phyloP scores from a whole-genome alignment of 768 basidiomycete species.

The Agaricus sinodeliciosus region DNA sequence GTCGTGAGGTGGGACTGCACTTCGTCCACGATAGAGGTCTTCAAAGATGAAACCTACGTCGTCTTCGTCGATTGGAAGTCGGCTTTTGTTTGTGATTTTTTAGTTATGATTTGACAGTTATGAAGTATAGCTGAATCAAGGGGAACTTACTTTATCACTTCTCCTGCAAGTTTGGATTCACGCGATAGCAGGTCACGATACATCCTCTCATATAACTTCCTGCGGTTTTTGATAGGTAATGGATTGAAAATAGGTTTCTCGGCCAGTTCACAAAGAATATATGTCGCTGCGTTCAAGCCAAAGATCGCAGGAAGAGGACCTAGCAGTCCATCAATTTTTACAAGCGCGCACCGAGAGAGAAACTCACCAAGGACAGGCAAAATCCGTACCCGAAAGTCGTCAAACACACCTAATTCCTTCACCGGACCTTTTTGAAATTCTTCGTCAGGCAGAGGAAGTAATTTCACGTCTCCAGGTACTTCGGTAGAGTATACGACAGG shows the following conservation, averaged over 20 bases:
- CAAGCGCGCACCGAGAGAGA: background rate
- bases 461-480: conserved; percentile 79
- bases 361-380: conserved; percentile 78
- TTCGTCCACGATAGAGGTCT: conserved; percentile 76
- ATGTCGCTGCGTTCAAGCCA: conserved; percentile 85
- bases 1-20: conserved; percentile 69
- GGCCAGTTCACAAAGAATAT: conserved; percentile 80
- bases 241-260: conserved; percentile 80
- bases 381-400: conserved; percentile 91
- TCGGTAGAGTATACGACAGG: conserved; percentile 96
- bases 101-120: background rate
- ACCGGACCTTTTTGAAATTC: conserved; percentile 88
- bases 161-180: conserved; percentile 62
- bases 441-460: conserved; percentile 86
- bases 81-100: conserved; percentile 31
- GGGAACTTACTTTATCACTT: conserved; percentile 49
- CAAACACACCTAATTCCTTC: conserved; percentile 83
- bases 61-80: conserved; percentile 73
- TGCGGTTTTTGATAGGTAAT: conserved; percentile 78
- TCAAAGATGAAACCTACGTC: conserved; percentile 84
- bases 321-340: conserved; percentile 14
- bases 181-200: conserved; percentile 69
- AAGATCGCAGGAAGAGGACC: conserved; percentile 87
- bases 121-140: background rate
- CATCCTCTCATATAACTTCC: conserved; percentile 77